phyloP scores from a whole-genome alignment of 495 filamentous ascomycete species.

The Corynascus novoguineensis region DNA sequence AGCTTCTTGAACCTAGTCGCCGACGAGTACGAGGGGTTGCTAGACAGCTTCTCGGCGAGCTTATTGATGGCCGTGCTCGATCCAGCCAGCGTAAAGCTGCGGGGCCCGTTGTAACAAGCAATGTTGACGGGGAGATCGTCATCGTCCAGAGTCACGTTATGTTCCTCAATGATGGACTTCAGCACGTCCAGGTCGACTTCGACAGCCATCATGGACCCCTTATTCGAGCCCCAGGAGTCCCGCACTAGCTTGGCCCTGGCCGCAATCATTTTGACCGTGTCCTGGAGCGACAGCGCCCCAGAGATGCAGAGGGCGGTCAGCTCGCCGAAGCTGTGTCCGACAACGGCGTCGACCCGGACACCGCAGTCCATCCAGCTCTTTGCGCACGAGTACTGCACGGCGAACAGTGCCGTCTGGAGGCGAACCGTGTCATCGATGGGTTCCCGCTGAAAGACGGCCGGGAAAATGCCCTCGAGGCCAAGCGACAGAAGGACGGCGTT shows the following conservation, averaged over 20 bases:
- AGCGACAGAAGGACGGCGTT: slow-evolving; percentile 21
- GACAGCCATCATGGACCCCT: slow-evolving; percentile 44
- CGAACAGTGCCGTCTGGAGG: background rate
- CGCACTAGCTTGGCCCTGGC: background rate
- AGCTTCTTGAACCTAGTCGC: slow-evolving; percentile 31
- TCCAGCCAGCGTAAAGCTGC: background rate
- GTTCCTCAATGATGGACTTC: background rate
- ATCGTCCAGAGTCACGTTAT: background rate
- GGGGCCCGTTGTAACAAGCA: slow-evolving; percentile 1
- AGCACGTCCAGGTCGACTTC: background rate
- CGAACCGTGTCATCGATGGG: slow-evolving; percentile 40
- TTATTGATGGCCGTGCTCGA: background rate
- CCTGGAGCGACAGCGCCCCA: slow-evolving; percentile 22
- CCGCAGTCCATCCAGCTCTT: slow-evolving; percentile 42
- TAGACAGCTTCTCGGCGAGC: background rate
- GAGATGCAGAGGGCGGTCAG: slow-evolving; percentile 23
- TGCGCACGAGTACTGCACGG: background rate
- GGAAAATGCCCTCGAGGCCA: slow-evolving; percentile 40
- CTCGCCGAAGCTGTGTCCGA: slow-evolving; percentile 6
- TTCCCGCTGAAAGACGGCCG: slow-evolving; percentile 42
- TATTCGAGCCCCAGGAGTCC: slow-evolving; percentile 30
- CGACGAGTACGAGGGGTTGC: background rate
- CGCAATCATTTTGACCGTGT: slow-evolving; percentile 4
- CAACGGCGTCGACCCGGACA: background rate
- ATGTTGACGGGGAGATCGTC: background rate